These are phyloP conservation scores for Agaricales sp. DNA, from an alignment of 1,284 basidiomycete genomes.

Conservation along the genomic window DNA sequence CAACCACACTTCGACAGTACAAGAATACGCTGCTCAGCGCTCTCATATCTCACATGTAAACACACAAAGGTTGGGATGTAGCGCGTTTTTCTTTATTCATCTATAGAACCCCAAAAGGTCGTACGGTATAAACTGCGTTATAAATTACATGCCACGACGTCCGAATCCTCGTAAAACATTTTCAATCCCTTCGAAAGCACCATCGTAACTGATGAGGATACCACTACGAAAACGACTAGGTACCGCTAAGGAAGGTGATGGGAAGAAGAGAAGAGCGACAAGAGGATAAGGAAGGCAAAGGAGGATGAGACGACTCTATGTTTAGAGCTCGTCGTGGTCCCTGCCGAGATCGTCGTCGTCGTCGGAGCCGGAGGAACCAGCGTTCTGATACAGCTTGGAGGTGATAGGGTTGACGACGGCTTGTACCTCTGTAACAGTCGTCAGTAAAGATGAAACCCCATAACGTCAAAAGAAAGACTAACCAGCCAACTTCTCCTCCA, in stretches of 20 bases:
- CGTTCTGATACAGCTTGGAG: conserved; percentile 63
- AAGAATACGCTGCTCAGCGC: too few relatives aligned
- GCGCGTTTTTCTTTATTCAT: too few relatives aligned
- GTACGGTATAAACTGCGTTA: too few relatives aligned
- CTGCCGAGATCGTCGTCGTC: conserved; percentile 46
- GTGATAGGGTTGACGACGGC: conserved; percentile 53
- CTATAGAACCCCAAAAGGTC: too few relatives aligned
- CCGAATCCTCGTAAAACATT: neutral
- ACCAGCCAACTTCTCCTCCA: conserved; percentile 81
- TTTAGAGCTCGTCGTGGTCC: conserved; percentile 62
- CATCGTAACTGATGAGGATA: neutral
- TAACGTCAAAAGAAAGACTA: conserved; percentile 12
- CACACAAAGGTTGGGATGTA: too few relatives aligned
- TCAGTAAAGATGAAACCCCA: conserved; percentile 7
- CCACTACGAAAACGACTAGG: neutral
- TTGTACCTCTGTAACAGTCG: conserved; percentile 26
- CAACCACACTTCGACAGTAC: too few relatives aligned
- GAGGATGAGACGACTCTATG: conserved; percentile 29
- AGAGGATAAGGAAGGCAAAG: conserved; percentile 17
- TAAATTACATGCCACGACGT: too few relatives aligned
- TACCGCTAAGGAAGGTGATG: neutral
- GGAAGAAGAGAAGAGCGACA: conserved; percentile 8
- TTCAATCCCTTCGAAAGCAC: neutral
- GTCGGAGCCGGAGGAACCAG: conserved; percentile 24
- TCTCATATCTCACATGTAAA: too few relatives aligned